Conservation (phyloP, 2,329 filamentous ascomycete species). For the Zasmidium citrigriseum region DNA sequence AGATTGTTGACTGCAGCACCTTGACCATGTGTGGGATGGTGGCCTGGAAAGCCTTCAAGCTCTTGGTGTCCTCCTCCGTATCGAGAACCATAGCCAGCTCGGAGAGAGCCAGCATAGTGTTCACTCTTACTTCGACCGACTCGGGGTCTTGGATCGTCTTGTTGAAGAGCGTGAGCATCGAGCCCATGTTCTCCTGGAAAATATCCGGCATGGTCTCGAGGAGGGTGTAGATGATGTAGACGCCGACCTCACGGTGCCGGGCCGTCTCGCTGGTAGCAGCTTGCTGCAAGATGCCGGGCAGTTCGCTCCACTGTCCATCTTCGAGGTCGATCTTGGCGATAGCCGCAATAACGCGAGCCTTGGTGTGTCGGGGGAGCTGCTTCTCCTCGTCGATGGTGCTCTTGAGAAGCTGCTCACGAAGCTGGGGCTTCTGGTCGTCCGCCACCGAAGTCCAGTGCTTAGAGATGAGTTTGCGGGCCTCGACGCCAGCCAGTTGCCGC, state of each 20-base stretch:
- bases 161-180: constrained; percentile 80
- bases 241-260: constrained; percentile 82
- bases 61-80: constrained; percentile 76
- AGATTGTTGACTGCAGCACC: constrained; percentile 81
- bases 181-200: constrained; percentile 77
- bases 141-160: constrained; percentile 87
- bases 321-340: constrained; percentile 85
- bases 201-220: constrained; percentile 83
- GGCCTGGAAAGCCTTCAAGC: constrained; percentile 73
- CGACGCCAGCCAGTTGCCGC: constrained; percentile 87
- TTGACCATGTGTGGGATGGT: constrained; percentile 86
- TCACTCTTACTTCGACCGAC: constrained; percentile 89
- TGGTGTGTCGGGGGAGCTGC: constrained; percentile 77
- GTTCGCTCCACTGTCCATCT: constrained; percentile 80
- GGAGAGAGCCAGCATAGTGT: constrained; percentile 88
- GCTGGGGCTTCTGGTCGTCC: constrained; percentile 73
- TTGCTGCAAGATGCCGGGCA: constrained; percentile 76
- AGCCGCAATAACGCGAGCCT: constrained; percentile 82
- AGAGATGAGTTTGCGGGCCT: constrained; percentile 76
- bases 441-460: constrained; percentile 83
- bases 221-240: constrained; percentile 90
- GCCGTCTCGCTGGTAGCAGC: constrained; percentile 75
- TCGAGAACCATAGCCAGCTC: constrained; percentile 85
- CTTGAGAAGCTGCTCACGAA: constrained; percentile 81
- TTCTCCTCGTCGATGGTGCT: constrained; percentile 79